Conservation (phyloP, 2,329 filamentous ascomycete species). For the Beauveria varroae region DNA sequence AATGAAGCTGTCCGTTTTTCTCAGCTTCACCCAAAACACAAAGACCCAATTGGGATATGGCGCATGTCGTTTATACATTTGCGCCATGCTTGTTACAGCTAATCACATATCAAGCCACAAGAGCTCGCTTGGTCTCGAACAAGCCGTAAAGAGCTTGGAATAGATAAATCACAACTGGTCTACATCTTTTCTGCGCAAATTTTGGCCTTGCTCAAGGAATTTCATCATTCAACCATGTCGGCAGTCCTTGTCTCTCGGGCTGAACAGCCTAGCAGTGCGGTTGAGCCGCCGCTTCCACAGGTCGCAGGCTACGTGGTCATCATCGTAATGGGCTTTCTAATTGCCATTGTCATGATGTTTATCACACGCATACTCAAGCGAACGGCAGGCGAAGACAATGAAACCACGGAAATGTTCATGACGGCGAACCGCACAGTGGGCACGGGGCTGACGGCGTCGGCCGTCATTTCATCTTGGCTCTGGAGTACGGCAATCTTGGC, state of each 20-base stretch:
- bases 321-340: conserved; percentile 26
- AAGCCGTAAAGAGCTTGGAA: no score
- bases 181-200: neutral
- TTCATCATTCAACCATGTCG: neutral
- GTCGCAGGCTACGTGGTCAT: conserved; percentile 26
- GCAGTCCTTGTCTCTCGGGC: neutral
- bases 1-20: neutral
- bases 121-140: neutral
- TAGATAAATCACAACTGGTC: neutral
- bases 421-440: conserved; percentile 43
- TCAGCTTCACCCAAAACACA: neutral
- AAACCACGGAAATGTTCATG: conserved; percentile 49
- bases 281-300: conserved; percentile 20
- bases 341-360: conserved; percentile 36
- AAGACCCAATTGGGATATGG: neutral
- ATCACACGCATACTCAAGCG: conserved; percentile 39
- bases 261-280: neutral
- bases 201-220: neutral
- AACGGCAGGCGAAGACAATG: conserved; percentile 43
- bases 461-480: conserved; percentile 47
- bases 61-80: neutral
- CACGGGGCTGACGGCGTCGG: conserved; percentile 44
- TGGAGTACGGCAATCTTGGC: conserved; percentile 47
- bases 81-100: neutral
- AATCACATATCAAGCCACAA: neutral